phyloP scores from a whole-genome alignment of 2,329 filamentous ascomycete genomes.

The Albophoma yamanashiensis region DNA sequence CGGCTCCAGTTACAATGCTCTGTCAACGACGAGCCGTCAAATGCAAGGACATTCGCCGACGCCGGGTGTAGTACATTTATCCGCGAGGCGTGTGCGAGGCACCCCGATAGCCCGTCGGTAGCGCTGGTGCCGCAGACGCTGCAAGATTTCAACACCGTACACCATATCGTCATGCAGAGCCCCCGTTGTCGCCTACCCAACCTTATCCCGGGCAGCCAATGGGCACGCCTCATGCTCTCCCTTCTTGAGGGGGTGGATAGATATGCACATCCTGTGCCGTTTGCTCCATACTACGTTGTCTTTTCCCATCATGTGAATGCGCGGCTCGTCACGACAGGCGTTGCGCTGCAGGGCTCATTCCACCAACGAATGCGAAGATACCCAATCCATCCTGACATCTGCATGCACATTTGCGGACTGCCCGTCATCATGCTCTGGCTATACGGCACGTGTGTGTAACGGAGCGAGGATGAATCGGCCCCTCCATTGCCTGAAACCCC shows the following conservation, averaged over 20 bases:
- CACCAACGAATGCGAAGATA: slow-evolving; percentile 1
- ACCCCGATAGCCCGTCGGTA: background rate
- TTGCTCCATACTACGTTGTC: background rate
- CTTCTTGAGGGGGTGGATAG: background rate
- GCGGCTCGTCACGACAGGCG: background rate
- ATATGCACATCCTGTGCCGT: background rate
- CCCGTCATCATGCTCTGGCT: background rate
- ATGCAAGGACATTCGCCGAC: background rate
- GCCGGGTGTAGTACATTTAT: background rate
- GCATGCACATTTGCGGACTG: background rate
- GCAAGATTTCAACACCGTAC: background rate
- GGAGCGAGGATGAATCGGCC: background rate
- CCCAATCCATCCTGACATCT: slow-evolving; percentile 1
- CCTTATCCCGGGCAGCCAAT: background rate
- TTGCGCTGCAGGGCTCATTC: background rate
- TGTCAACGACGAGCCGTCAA: background rate
- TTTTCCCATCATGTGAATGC: background rate
- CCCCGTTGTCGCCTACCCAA: background rate
- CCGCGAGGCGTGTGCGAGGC: background rate
- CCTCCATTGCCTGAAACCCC: slow-evolving; percentile 2
- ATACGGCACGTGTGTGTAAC: background rate
- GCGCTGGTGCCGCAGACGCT: background rate
- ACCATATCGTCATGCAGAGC: background rate
- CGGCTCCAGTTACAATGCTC: background rate
- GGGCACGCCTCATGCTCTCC: too few species aligned